These are phyloP conservation scores for Chlorella sp. DNA, from an alignment of 139 green algal genomes.

Conservation along the genomic window DNA sequence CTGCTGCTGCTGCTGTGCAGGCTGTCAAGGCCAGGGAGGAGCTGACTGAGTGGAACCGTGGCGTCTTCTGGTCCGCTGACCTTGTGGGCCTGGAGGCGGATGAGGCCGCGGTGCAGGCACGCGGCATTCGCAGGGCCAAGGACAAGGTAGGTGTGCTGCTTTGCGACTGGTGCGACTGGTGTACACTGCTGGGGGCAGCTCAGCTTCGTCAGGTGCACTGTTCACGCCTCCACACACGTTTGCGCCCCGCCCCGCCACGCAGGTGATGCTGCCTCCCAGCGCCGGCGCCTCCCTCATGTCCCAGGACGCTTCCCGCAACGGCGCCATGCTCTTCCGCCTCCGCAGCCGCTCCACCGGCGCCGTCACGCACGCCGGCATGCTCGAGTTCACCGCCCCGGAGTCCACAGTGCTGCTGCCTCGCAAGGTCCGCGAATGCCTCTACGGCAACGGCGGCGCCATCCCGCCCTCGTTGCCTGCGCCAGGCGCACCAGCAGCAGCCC, in stretches of 20 bases:
- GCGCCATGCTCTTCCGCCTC: conserved; percentile 69
- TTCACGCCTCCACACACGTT: neutral
- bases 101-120: conserved; percentile 16
- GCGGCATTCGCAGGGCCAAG: conserved; percentile 48
- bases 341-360: conserved; percentile 9
- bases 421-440: conserved; percentile 35
- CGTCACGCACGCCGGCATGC: conserved; percentile 49
- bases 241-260: neutral
- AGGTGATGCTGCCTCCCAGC: conserved; percentile 69
- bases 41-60: conserved; percentile 43
- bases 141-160: conserved; percentile 48
- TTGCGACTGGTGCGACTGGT: neutral
- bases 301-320: conserved; percentile 67
- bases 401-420: conserved; percentile 54
- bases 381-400: conserved; percentile 76
- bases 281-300: conserved; percentile 48
- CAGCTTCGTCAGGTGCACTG: neutral
- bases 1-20: neutral
- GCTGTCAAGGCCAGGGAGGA: conserved; percentile 3
- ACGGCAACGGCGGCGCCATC: conserved; percentile 2
- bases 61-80: conserved; percentile 38
- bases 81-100: conserved; percentile 40
- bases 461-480: too few species aligned
- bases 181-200: too few species aligned
- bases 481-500: too few species aligned